These are phyloP conservation scores for Mangifera indica DNA, from an alignment of 345 rosid species.

Conservation along the genomic window DNA sequence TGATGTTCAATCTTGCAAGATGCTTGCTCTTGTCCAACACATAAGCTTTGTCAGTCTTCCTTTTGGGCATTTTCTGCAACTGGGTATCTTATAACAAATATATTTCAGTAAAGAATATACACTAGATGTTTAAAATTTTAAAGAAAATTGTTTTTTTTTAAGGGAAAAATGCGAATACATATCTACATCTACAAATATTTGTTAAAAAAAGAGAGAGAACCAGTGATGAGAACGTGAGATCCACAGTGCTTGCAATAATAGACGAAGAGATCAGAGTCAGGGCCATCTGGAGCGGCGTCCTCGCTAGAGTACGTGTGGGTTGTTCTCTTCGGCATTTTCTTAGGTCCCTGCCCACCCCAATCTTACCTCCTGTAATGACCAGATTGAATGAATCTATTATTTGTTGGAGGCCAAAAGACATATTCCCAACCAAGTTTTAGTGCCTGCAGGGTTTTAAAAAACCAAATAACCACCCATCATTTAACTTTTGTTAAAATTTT, in stretches of 20 bases:
- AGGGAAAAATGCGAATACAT: neutral
- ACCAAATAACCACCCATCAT: too few species aligned
- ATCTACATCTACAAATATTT: too few species aligned
- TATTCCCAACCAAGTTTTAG: too few species aligned
- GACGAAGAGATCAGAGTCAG: constrained; percentile 95
- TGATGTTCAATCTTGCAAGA: constrained; percentile 76
- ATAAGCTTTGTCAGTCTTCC: constrained; percentile 90
- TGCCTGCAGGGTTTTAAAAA: too few species aligned
- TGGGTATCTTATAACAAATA: constrained; percentile 74
- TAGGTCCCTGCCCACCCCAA: neutral
- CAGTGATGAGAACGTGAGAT: constrained; percentile 95
- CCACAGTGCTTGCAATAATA: constrained; percentile 98
- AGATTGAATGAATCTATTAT: too few species aligned
- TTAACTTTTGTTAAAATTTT: too few species aligned
- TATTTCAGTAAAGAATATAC: constrained; percentile 33
- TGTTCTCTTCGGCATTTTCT: constrained; percentile 93
- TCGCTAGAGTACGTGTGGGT: constrained; percentile 99
- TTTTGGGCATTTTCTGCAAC: constrained; percentile 94
- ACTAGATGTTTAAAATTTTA: neutral
- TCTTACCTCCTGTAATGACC: too few species aligned
- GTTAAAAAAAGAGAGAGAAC: constrained; percentile 34
- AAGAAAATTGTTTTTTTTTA: neutral
- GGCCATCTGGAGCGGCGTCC: constrained; percentile 96
- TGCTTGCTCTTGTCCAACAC: constrained; percentile 91
- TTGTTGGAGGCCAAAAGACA: too few species aligned